Evolutionary conservation across 306 rosid genomes (phyloP), one percentile per base, ranked within the genome.

Genomic region (Rubus idaeus): DNA sequence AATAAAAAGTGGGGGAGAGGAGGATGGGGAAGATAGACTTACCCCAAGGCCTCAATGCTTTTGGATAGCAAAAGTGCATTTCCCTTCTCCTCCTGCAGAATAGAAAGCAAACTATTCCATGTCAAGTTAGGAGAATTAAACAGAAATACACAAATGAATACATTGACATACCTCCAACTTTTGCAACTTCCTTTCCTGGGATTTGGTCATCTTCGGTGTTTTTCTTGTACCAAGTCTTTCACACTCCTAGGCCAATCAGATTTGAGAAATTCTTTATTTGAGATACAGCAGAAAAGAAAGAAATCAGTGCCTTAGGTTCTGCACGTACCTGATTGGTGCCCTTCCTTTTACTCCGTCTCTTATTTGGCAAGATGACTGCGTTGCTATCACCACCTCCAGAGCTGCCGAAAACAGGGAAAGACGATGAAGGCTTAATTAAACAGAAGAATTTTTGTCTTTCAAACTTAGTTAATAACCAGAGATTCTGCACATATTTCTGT

Each of bases 11-110:
- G 20, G 21, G 58, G 21, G 58, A 64, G 46, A 44, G 9, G 11
- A 44, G 74, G 18, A 18, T 20, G 57, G 20, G 75, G 46, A 49
- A 9, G 47, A 70, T 49, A 71, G 18, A 39, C 90, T 67, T 85
- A 94, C 98, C 87, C 88, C 64, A 94, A 83, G 12, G 86, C 87
- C 82, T 86, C 87, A 9, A 91, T 73, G 82, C 90, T 93, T 84
- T 83, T 88, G 41, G 83, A 81, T 53, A 90, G 76, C 39, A 89
- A 73, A 71, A 81, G 81, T 67, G 88, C 79, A 55, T 84, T 94
- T 77, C 83, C 90, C 82, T 86, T 90, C 75, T 90, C 97, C 73
- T 78, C 91, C 94, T 94, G 83, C 78, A 82, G 62, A 70, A 76
- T 12, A 8, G 75, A 71, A 49, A 57, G 80, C 65, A 79, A 66